Percentiles rank a stretch among this genome's conserved stretches.
Evolutionary conservation across 2,329 filamentous ascomycete genomes (phyloP).

Genomic region (Trichoderma brevicompactum): DNA sequence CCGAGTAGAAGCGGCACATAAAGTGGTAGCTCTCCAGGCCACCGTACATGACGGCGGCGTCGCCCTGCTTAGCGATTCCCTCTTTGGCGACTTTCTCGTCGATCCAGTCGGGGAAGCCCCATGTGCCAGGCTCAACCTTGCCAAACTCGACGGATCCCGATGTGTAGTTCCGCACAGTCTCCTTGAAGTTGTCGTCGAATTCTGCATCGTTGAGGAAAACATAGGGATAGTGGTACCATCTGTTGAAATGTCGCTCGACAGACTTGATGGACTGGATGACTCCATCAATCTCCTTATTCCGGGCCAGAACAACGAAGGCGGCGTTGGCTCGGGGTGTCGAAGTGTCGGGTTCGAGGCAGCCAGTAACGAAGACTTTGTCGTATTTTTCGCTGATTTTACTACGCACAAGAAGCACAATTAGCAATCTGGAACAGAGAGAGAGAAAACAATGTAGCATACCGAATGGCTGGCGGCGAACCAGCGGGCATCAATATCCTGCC

Average conservation of each 20-base stretch:
- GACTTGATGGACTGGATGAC: conserved; percentile 97
- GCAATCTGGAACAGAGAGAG: background rate
- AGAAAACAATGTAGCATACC: conserved; percentile 59
- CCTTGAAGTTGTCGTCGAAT: conserved; percentile 93
- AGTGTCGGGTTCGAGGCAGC: conserved; percentile 82
- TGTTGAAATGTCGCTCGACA: conserved; percentile 97
- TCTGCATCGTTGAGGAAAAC: conserved; percentile 98
- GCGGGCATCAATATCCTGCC: conserved; percentile 85
- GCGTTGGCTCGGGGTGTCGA: conserved; percentile 84
- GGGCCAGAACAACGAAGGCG: conserved; percentile 91
- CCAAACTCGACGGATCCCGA: conserved; percentile 88
- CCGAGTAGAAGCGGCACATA: conserved; percentile 99
- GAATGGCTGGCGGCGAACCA: conserved; percentile 84
- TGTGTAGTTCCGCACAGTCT: conserved; percentile 87
- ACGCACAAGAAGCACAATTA: conserved; percentile 33
- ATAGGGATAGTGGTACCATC: conserved; percentile 98
- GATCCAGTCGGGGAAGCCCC: conserved; percentile 97
- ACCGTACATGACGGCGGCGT: conserved; percentile 98
- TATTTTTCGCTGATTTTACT: conserved; percentile 97
- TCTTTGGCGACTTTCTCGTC: conserved; percentile 93
- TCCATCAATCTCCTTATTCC: conserved; percentile 95
- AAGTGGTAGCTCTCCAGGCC: conserved; percentile 98
- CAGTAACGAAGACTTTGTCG: conserved; percentile 93
- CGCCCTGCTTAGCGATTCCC: conserved; percentile 94
- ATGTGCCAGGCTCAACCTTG: conserved; percentile 86